Evolutionary conservation across 2,329 filamentous ascomycete species (phyloP).

Genomic region (Mycosphaerella arachidis): DNA sequence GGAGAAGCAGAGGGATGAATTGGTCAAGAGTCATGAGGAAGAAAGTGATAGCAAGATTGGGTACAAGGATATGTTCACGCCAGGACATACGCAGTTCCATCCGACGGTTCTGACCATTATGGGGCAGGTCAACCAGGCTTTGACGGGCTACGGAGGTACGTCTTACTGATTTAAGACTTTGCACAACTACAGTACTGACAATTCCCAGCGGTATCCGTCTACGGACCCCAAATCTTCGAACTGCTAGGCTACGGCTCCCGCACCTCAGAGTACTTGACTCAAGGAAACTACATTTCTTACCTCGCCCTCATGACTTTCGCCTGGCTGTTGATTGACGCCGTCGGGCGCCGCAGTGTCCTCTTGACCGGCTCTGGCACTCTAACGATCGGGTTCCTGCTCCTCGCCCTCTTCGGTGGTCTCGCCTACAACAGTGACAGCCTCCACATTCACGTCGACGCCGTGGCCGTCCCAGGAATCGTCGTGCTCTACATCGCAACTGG

Average conservation of each 20-base stretch:
- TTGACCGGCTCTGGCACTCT: constrained; percentile 50
- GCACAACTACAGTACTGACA: neutral
- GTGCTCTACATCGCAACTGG: constrained; percentile 55
- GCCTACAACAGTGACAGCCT: constrained; percentile 38
- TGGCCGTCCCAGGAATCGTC: constrained; percentile 50
- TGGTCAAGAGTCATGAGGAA: constrained; percentile 48
- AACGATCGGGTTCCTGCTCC: constrained; percentile 47
- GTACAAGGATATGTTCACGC: constrained; percentile 57
- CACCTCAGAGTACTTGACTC: constrained; percentile 53
- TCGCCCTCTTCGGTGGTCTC: constrained; percentile 50
- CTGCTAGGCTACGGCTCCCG: constrained; percentile 53
- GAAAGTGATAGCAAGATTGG: constrained; percentile 44
- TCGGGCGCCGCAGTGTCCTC: constrained; percentile 52
- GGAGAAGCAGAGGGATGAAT: constrained; percentile 46
- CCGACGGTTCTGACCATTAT: constrained; percentile 58
- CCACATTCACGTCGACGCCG: constrained; percentile 38
- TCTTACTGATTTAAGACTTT: neutral
- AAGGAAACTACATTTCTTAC: constrained; percentile 59
- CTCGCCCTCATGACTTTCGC: constrained; percentile 58
- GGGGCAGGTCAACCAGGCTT: constrained; percentile 59
- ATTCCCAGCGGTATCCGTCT: constrained; percentile 53
- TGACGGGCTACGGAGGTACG: constrained; percentile 43
- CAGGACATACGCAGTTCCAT: constrained; percentile 54
- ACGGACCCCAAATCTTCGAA: constrained; percentile 61
- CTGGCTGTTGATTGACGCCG: constrained; percentile 55